Percentiles rank a stretch among this genome's conserved stretches.
phyloP scores from a whole-genome alignment of 1,284 basidiomycete genomes.

The Sphagnurus paluster region DNA sequence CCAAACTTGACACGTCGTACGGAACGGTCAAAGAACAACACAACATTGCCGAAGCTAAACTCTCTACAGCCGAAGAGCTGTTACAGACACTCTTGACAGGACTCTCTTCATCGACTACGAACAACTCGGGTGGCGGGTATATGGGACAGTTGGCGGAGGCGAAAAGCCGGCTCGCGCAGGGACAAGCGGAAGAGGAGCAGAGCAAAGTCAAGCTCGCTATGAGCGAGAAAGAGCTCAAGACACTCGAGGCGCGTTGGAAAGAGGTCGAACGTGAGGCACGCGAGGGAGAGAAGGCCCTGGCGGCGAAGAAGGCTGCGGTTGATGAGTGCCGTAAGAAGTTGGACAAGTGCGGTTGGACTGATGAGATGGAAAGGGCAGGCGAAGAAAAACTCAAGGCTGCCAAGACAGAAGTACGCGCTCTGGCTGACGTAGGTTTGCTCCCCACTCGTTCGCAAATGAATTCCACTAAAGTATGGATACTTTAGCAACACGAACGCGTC shows the following conservation, averaged over 20 bases:
- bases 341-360: slow-evolving; percentile 76
- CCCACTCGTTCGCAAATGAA: no score
- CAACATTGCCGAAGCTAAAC: slow-evolving; percentile 59
- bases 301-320: slow-evolving; percentile 60
- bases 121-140: slow-evolving; percentile 74
- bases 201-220: slow-evolving; percentile 77
- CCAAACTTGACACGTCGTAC: slow-evolving; percentile 61
- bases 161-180: slow-evolving; percentile 73
- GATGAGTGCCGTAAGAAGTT: slow-evolving; percentile 58
- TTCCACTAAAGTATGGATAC: no score
- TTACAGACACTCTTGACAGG: slow-evolving; percentile 95
- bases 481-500: slow-evolving; percentile 77
- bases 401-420: slow-evolving; percentile 54
- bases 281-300: slow-evolving; percentile 73
- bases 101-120: slow-evolving; percentile 69
- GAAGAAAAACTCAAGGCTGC: slow-evolving; percentile 59
- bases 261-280: slow-evolving; percentile 84
- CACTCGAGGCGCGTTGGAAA: slow-evolving; percentile 79
- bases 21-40: slow-evolving; percentile 75
- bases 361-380: slow-evolving; percentile 71
- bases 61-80: slow-evolving; percentile 87
- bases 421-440: slow-evolving; percentile 60
- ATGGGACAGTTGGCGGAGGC: slow-evolving; percentile 97
- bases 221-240: slow-evolving; percentile 80
- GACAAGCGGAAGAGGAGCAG: slow-evolving; percentile 86